Evolutionary conservation across 805 yeast species (phyloP).

Genomic region (Pichia exigua): DNA sequence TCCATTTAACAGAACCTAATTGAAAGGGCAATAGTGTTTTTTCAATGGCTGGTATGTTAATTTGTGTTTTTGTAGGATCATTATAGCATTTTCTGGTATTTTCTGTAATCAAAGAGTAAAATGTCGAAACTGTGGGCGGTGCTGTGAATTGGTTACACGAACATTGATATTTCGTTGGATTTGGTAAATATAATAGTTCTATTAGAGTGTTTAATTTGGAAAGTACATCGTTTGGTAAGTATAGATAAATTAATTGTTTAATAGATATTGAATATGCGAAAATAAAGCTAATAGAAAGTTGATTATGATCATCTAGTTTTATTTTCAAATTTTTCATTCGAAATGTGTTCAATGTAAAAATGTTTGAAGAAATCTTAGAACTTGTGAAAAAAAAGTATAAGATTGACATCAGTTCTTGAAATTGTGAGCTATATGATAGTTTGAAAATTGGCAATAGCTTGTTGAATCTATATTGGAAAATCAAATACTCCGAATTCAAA

Average conservation of each 20-base stretch:
- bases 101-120: conserved; percentile 44
- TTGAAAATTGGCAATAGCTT: not conserved
- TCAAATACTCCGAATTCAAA: not conserved
- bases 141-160: conserved; percentile 6
- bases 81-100: conserved; percentile 28
- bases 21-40: conserved; percentile 37
- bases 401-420: not conserved
- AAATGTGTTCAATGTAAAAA: not conserved
- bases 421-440: not conserved
- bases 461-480: not conserved
- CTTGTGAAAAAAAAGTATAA: not conserved
- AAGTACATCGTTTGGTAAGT: conserved; percentile 15
- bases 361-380: not conserved
- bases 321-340: not conserved
- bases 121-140: conserved; percentile 27
- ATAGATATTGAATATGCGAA: conserved; percentile 11
- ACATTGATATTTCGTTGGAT: conserved; percentile 20
- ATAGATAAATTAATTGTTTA: conserved; percentile 14
- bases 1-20: conserved; percentile 48
- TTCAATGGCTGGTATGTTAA: conserved; percentile 13
- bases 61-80: not conserved
- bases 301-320: not conserved
- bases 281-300: not conserved
- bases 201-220: conserved; percentile 13
- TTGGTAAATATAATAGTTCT: conserved; percentile 9